phyloP scores from a whole-genome alignment of 257 asterid species.

The Fraxinus pennsylvanica region DNA sequence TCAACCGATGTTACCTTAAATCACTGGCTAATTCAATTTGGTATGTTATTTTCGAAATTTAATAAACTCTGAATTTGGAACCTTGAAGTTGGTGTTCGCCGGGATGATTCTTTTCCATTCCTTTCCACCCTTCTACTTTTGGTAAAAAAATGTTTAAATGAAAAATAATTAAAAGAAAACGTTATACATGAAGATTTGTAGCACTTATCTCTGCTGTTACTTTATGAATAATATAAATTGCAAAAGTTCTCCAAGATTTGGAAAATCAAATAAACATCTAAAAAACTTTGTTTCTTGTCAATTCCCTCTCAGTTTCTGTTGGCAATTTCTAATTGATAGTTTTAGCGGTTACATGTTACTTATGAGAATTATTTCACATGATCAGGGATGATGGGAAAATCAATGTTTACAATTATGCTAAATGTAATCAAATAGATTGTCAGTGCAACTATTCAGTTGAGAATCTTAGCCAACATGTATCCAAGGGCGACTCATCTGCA shows the following conservation, averaged over 20 bases:
- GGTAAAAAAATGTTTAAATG: not conserved
- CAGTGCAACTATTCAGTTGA: slow-evolving; percentile 48
- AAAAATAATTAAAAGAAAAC: not conserved
- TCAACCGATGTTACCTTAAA: not conserved
- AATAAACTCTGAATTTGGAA: not conserved
- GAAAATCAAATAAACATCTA: slow-evolving; percentile 1
- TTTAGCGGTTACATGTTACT: not conserved
- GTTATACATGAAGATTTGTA: not conserved
- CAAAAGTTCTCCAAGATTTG: not conserved
- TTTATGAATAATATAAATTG: not conserved
- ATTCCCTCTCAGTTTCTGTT: not conserved
- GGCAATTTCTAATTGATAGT: not conserved
- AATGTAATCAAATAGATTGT: slow-evolving; percentile 57
- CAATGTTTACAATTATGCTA: slow-evolving; percentile 51
- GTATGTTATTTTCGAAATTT: not conserved
- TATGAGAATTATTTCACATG: slow-evolving; percentile 14
- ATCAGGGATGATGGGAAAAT: slow-evolving; percentile 74
- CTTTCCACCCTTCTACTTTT: not conserved
- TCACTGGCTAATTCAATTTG: not conserved
- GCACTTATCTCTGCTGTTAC: not conserved
- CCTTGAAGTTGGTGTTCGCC: not conserved
- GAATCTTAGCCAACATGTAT: slow-evolving; percentile 23
- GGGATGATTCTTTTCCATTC: not conserved
- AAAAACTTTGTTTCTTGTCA: not conserved
- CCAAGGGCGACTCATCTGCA: slow-evolving; percentile 30